These are phyloP conservation scores for Coemansia sp. DNA, from an alignment of 192 early-diverging fungal species.

Conservation along the genomic window DNA sequence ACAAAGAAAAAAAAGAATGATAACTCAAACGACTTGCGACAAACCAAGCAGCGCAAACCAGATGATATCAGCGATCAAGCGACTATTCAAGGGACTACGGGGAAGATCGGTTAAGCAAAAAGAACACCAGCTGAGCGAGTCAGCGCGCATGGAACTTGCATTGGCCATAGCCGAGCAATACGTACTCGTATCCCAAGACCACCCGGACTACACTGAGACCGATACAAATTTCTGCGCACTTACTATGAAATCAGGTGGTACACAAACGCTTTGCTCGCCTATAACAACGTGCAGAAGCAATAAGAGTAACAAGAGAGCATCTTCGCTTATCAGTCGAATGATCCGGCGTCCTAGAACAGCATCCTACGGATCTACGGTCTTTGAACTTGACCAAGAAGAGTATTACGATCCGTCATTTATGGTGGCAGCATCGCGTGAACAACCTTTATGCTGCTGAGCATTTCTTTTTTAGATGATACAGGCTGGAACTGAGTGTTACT, in stretches of 20 bases:
- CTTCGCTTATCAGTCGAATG: neutral
- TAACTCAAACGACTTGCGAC: neutral
- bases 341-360: neutral
- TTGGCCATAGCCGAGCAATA: conserved; percentile 46
- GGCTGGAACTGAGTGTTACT: too few species aligned
- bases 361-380: neutral
- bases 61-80: conserved; percentile 11
- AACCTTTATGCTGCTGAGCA: conserved; percentile 39
- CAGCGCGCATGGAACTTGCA: conserved; percentile 28
- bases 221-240: neutral
- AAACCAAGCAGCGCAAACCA: neutral
- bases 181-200: conserved; percentile 26
- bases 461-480: too few species aligned
- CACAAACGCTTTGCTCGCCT: conserved; percentile 3
- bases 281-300: neutral
- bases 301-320: neutral
- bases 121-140: conserved; percentile 11
- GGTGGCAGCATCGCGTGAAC: conserved; percentile 26
- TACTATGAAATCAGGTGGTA: neutral
- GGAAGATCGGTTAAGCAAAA: neutral
- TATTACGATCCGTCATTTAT: neutral
- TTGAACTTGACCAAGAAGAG: neutral
- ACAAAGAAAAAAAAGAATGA: neutral
- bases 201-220: neutral
- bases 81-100: conserved; percentile 1